Conservation (phyloP, 352 stramenopile genomes). For the Elongisporangium anandrum region DNA sequence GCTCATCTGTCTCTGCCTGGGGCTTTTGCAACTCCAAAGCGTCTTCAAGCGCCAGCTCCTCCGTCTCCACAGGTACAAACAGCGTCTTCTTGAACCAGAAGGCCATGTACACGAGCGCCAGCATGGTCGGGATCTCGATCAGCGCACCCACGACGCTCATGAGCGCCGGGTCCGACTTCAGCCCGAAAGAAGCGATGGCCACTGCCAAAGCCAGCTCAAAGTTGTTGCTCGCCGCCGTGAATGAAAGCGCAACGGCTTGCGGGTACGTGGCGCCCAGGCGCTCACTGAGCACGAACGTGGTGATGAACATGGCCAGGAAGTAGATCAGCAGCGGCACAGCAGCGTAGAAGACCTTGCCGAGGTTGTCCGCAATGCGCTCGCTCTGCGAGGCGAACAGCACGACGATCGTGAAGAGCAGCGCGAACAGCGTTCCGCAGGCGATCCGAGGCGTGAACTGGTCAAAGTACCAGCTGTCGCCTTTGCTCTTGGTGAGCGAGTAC, state of each 20-base stretch:
- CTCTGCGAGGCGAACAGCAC: slow-evolving; percentile 69
- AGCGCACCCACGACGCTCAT: slow-evolving; percentile 66
- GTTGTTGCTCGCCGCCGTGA: slow-evolving; percentile 78
- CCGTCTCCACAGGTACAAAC: no score
- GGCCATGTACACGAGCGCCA: slow-evolving; percentile 47
- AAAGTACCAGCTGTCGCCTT: slow-evolving; percentile 36
- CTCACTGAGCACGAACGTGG: slow-evolving; percentile 30
- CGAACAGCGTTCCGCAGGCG: slow-evolving; percentile 40
- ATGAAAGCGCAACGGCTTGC: slow-evolving; percentile 36
- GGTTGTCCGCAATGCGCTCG: slow-evolving; percentile 44
- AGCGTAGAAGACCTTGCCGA: slow-evolving; percentile 52
- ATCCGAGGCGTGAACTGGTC: slow-evolving; percentile 40
- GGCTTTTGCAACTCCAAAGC: no score
- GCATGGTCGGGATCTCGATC: slow-evolving; percentile 73
- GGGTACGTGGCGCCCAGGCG: slow-evolving; percentile 31
- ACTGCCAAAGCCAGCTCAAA: slow-evolving; percentile 67
- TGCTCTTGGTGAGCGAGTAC: slow-evolving; percentile 26
- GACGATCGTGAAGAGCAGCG: slow-evolving; percentile 56
- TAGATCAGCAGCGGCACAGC: slow-evolving; percentile 53
- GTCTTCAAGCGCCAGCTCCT: no score
- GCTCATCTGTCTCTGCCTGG: no score
- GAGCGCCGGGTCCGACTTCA: slow-evolving; percentile 61
- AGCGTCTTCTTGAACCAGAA: slow-evolving; percentile 21
- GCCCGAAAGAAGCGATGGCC: slow-evolving; percentile 59
- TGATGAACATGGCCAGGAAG: slow-evolving; percentile 53